Percentiles rank a stretch among this genome's conserved stretches.
phyloP scores from a whole-genome alignment of 768 basidiomycete genomes.

The Kwoniella europaea region DNA sequence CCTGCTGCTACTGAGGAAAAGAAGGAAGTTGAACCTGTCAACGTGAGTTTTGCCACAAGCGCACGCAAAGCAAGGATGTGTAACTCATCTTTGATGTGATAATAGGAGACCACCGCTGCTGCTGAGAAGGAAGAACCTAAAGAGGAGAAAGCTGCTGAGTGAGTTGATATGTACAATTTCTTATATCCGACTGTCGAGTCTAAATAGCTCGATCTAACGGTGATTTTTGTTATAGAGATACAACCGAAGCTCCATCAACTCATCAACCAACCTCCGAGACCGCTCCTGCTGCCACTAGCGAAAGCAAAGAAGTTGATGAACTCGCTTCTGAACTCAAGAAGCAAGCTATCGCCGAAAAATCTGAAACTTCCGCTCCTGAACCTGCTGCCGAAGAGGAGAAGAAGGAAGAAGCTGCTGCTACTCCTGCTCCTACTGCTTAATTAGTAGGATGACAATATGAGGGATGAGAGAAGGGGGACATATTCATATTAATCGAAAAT shows the following conservation, averaged over 20 bases:
- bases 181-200: neutral
- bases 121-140: slow-evolving; percentile 42
- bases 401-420: slow-evolving; percentile 24
- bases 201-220: neutral
- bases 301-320: slow-evolving; percentile 32
- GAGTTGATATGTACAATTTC: slow-evolving; percentile 16
- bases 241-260: slow-evolving; percentile 42
- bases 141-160: slow-evolving; percentile 46
- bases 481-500: neutral
- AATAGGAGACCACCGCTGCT: slow-evolving; percentile 39
- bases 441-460: neutral
- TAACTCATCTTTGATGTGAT: neutral
- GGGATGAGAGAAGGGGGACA: neutral
- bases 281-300: slow-evolving; percentile 33
- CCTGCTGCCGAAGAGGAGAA: slow-evolving; percentile 43
- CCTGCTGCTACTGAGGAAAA: slow-evolving; percentile 15
- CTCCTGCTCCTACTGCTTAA: slow-evolving; percentile 15
- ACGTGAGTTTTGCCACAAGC: slow-evolving; percentile 30
- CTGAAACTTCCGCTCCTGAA: slow-evolving; percentile 42
- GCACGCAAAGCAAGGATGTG: neutral
- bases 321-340: slow-evolving; percentile 41
- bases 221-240: slow-evolving; percentile 14
- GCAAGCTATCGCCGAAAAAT: slow-evolving; percentile 43
- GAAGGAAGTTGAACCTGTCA: slow-evolving; percentile 32
- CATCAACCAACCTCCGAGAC: slow-evolving; percentile 34